Evolutionary conservation across 73 alveolate species (phyloP).

Genomic region (Paramecium tetraurelia): DNA sequence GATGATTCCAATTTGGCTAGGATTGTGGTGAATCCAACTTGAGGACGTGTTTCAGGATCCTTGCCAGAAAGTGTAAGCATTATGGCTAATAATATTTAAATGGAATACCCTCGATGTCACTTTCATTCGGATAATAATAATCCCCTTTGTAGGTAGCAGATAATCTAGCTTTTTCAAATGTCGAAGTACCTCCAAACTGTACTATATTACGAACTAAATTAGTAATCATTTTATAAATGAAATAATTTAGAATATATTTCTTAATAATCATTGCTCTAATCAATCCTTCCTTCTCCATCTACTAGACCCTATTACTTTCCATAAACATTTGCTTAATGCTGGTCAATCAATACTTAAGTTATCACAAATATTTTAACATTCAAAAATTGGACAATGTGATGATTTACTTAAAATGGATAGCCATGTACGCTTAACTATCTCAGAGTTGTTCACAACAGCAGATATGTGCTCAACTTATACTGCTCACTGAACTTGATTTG

Average conservation of each 20-base stretch:
- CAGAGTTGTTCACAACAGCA: background rate
- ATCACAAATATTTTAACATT: background rate
- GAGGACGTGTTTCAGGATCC: conserved; percentile 46
- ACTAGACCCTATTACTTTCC: background rate
- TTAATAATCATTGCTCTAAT: conserved; percentile 13
- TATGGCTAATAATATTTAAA: background rate
- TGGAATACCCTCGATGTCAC: conserved; percentile 22
- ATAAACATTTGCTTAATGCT: background rate
- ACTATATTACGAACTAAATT: conserved; percentile 39
- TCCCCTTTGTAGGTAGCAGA: conserved; percentile 45
- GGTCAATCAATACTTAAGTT: background rate
- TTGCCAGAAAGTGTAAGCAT: conserved; percentile 33
- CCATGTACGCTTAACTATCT: background rate
- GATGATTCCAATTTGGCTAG: background rate
- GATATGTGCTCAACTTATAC: background rate
- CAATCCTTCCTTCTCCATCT: background rate
- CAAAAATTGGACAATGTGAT: background rate
- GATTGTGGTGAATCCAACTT: conserved; percentile 6
- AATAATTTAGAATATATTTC: conserved; percentile 7
- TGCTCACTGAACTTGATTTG: background rate
- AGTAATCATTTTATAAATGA: conserved; percentile 32
- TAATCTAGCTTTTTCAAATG: conserved; percentile 44
- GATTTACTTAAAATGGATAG: background rate
- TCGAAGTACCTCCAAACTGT: conserved; percentile 26
- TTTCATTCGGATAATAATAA: conserved; percentile 31